phyloP scores from a whole-genome alignment of 202 grass and related monocot genomes.

The Musa balbisiana region DNA sequence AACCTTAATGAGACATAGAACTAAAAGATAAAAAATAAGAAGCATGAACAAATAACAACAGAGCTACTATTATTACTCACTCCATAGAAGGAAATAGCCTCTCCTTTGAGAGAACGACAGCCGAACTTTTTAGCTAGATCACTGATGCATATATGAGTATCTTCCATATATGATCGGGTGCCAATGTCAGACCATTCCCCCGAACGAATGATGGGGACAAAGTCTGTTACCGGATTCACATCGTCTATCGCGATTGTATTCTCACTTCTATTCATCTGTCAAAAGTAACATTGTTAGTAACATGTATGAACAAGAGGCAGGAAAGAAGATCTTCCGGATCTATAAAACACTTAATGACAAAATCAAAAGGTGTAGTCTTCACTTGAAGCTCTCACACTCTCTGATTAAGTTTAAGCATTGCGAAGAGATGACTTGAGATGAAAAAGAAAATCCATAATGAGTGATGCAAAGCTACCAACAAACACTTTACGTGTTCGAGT shows the following conservation, averaged over 20 bases:
- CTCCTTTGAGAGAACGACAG: constrained; percentile 26
- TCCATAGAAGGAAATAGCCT: constrained; percentile 82
- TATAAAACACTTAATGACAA: too few species aligned
- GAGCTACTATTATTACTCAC: constrained; percentile 34
- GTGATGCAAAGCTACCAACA: too few species aligned
- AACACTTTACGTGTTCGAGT: too few species aligned
- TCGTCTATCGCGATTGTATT: constrained; percentile 51
- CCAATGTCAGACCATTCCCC: constrained; percentile 91
- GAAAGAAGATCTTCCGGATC: not conserved
- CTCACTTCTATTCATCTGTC: constrained; percentile 78
- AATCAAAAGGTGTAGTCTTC: too few species aligned
- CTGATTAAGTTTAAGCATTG: too few species aligned
- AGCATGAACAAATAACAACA: constrained; percentile 2
- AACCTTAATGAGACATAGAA: too few species aligned
- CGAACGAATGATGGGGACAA: constrained; percentile 51
- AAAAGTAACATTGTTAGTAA: constrained; percentile 6
- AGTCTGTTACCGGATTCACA: constrained; percentile 32
- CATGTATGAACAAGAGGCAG: not conserved
- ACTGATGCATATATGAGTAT: constrained; percentile 86
- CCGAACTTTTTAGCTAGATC: constrained; percentile 78
- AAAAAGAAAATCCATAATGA: too few species aligned
- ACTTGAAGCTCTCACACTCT: too few species aligned
- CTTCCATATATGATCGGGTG: constrained; percentile 66
- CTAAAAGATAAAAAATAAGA: not conserved
- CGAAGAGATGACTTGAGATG: too few species aligned